Evolutionary conservation across 768 basidiomycete genomes (phyloP).

Genomic region (Chalciporus piperatus): DNA sequence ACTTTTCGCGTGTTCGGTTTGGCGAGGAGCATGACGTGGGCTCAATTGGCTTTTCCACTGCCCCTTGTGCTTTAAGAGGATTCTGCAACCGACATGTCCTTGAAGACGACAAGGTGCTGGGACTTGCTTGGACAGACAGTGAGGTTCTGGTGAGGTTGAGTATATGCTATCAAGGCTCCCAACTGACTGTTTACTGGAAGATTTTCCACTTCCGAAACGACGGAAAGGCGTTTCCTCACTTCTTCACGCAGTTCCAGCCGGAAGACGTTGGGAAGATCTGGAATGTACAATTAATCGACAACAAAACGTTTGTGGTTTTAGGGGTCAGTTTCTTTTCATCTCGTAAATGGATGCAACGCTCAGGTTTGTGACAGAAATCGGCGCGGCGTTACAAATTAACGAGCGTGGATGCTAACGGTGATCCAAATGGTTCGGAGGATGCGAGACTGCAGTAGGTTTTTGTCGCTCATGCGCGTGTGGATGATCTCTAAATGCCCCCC

Average conservation of each 20-base stretch:
- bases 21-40: conserved; percentile 23
- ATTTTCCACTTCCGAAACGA: conserved; percentile 20
- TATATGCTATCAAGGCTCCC: not conserved
- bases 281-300: conserved; percentile 21
- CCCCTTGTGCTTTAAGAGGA: conserved; percentile 10
- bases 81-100: conserved; percentile 21
- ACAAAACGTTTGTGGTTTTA: conserved; percentile 21
- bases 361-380: conserved; percentile 6
- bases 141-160: conserved; percentile 26
- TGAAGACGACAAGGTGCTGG: conserved; percentile 31
- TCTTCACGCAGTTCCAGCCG: conserved; percentile 16
- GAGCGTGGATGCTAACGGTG: conserved; percentile 9
- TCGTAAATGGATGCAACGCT: not conserved
- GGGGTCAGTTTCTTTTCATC: conserved; percentile 17
- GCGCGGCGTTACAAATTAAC: conserved; percentile 22
- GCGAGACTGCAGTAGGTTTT: conserved; percentile 19
- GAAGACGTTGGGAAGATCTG: conserved; percentile 20
- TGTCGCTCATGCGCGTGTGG: not conserved
- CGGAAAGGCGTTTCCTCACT: not conserved
- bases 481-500: conserved; percentile 4
- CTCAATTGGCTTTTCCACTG: conserved; percentile 15
- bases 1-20: conserved; percentile 23
- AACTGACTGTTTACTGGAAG: conserved; percentile 7
- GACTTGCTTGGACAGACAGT: conserved; percentile 47
- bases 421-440: conserved; percentile 5